Base-by-base conservation (phyloP, 2,329 filamentous ascomycete genomes). In the Fusarium staphyleae region DNA sequence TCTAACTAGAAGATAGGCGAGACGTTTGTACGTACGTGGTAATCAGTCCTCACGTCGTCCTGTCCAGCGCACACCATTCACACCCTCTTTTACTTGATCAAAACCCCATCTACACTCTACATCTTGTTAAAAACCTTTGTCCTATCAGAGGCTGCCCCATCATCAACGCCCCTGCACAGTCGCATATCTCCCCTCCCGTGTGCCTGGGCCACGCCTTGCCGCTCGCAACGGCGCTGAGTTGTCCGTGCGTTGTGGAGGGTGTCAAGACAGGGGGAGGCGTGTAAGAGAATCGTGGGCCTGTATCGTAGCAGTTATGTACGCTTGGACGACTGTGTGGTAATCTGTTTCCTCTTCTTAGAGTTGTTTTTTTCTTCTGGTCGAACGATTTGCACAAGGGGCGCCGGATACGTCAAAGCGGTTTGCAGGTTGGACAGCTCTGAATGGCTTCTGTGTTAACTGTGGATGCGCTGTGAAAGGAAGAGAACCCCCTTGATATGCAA, bases 81-180 rank as follows among this genome's bases (percentile, higher is more conserved):
- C 60, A 62, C 60, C 60, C 62, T 50, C 56, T 49, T 44, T 19
- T 6, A 5, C 26, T 11, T 45, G 16, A 46, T 4, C 4, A 39
- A 55, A 48, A 56, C 41, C 35, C 47, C 34, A 49, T 62, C 51
- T 62, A 26, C 26, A 40, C 41, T 52, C 52, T 55, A 44, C 29
- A 35, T 28, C 22, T 26, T 36, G 24, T 33, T 48, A 47, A 61
- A 61, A 44, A 29, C 29, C 53, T 42, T 42, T 47, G 55, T 64
- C 74, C 74, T 76, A 75, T 77, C 55, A 71, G 67, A 72, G 57
- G 57, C 59, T 76, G 75, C 75, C 75, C 74, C 74, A 76, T 77
- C 75, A 77, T 73, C 74, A 72, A 30, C 48, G 59, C 59, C 59
- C 59, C 47, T 63, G 59, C 48, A 56, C 55, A 43, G 58, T 52